Conservation (phyloP, 2,329 filamentous ascomycete species). For the Lasiodiplodia gonubiensis region DNA sequence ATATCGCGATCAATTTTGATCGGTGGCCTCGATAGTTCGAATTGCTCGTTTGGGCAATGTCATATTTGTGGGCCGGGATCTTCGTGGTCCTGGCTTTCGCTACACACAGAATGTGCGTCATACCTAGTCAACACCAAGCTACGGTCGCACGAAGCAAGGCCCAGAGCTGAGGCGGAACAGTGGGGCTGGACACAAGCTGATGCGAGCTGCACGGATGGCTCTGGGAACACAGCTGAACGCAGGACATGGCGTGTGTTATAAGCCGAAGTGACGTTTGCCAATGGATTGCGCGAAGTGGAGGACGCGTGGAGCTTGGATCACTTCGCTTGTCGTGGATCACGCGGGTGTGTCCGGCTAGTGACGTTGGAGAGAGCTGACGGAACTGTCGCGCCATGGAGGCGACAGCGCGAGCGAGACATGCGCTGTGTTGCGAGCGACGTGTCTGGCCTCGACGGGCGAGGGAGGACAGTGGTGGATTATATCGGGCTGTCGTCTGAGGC, state of each 20-base stretch:
- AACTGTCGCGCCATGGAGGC: neutral
- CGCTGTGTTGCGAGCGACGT: constrained; percentile 4
- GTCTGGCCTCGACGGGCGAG: constrained; percentile 11
- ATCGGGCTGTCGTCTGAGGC: constrained; percentile 4
- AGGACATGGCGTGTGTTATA: neutral
- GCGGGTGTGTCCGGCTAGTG: constrained; percentile 6
- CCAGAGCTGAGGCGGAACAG: constrained; percentile 1
- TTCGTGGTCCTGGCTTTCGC: constrained; percentile 8
- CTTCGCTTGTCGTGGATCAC: constrained; percentile 24
- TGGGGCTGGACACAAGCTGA: neutral
- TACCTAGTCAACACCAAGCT: neutral
- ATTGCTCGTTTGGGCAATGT: constrained; percentile 12
- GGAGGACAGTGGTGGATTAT: neutral
- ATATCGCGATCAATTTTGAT: too few species aligned
- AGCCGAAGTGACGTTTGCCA: constrained; percentile 16
- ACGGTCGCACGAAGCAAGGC: neutral
- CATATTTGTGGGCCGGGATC: constrained; percentile 12
- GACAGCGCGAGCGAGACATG: constrained; percentile 9
- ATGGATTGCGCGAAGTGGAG: constrained; percentile 17
- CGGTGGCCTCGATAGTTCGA: neutral
- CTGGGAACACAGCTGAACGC: constrained; percentile 1
- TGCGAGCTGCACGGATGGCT: neutral
- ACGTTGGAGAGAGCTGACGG: neutral
- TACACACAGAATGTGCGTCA: neutral
- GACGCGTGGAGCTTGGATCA: constrained; percentile 12